phyloP scores from a whole-genome alignment of 2,329 filamentous ascomycete genomes.

The Fusarium xyrophilum region DNA sequence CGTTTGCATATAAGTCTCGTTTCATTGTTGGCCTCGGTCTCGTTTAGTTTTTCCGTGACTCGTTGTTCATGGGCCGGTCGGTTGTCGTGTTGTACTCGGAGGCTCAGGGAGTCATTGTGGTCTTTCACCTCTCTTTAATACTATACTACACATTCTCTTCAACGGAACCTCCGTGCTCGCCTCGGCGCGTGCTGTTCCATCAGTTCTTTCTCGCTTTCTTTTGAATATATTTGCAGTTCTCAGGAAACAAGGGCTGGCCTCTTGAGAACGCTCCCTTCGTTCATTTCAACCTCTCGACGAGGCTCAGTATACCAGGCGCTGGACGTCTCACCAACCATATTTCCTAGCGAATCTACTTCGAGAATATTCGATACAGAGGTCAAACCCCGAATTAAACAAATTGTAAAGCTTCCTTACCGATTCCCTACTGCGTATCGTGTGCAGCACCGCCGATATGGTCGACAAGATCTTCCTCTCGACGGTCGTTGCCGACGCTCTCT shows the following conservation, averaged over 20 bases:
- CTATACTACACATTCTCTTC: constrained; percentile 19
- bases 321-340: constrained; percentile 35
- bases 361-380: neutral
- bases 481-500: constrained; percentile 57
- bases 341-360: neutral
- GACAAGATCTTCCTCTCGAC: constrained; percentile 63
- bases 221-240: constrained; percentile 12
- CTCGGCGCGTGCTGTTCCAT: constrained; percentile 17
- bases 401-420: neutral
- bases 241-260: constrained; percentile 28
- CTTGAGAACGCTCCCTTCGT: constrained; percentile 16
- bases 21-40: constrained; percentile 34
- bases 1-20: constrained; percentile 31
- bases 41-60: constrained; percentile 24
- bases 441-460: constrained; percentile 51
- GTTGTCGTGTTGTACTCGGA: constrained; percentile 9
- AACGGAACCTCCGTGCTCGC: constrained; percentile 22
- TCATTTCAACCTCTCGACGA: constrained; percentile 38
- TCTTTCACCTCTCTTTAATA: constrained; percentile 23
- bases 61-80: neutral
- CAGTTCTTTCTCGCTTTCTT: constrained; percentile 15
- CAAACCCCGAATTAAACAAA: neutral
- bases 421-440: neutral
- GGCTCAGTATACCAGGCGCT: constrained; percentile 34
- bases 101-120: neutral